Percentiles rank a stretch among this genome's conserved stretches.
phyloP scores from a whole-genome alignment of 805 yeast genomes.

The Aciculoconidium aculeatum region DNA sequence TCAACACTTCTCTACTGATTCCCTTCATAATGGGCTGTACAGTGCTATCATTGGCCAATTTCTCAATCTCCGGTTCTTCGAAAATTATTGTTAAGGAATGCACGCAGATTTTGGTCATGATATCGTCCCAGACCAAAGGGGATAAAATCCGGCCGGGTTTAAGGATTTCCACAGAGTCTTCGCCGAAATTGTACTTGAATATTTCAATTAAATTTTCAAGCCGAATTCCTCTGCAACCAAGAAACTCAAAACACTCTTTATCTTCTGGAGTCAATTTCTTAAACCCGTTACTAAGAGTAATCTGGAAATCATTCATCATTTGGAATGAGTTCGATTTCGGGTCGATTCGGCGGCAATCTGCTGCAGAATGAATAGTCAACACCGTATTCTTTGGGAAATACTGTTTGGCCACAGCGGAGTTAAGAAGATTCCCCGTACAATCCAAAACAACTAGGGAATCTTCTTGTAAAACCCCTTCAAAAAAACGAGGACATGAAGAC shows the following conservation, averaged over 20 bases:
- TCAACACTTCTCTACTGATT: constrained; percentile 1
- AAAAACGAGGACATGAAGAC: constrained; percentile 2
- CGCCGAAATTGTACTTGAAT: not conserved
- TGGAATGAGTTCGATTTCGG: constrained; percentile 2
- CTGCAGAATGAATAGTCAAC: constrained; percentile 1
- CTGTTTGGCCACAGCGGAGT: not conserved
- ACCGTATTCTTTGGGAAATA: not conserved
- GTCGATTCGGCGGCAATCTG: constrained; percentile 5
- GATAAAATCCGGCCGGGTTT: not conserved
- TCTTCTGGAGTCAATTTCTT: not conserved
- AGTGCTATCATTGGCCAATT: constrained; percentile 1
- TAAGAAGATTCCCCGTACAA: constrained; percentile 1
- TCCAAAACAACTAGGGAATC: constrained; percentile 5
- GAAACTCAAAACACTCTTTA: too few relatives aligned
- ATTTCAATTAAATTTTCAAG: not conserved
- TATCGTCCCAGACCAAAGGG: constrained; percentile 2
- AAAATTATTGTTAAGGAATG: constrained; percentile 4
- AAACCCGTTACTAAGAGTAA: not conserved
- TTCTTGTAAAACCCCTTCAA: constrained; percentile 1
- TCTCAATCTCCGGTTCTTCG: constrained; percentile 3
- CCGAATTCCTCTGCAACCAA: constrained; percentile 2
- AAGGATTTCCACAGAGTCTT: not conserved
- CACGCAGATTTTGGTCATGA: constrained; percentile 1
- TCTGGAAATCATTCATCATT: constrained; percentile 1
- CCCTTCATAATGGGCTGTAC: constrained; percentile 2